Conservation (phyloP, 495 filamentous ascomycete genomes). For the Aspergillus campestris region DNA sequence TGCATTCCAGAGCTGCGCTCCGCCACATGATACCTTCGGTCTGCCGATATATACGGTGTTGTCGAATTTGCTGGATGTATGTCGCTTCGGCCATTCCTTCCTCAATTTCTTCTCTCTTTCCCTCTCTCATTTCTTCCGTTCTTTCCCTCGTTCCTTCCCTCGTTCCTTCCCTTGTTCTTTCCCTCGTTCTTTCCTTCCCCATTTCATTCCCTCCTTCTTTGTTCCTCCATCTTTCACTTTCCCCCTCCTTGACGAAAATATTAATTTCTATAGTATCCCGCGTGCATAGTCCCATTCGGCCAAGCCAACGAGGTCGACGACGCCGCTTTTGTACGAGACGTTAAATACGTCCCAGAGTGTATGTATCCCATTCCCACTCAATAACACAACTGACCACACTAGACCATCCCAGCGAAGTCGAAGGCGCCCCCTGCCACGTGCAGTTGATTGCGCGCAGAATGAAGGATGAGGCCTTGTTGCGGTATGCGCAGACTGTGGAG, state of each 20-base stretch:
- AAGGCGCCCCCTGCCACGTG: conserved; percentile 22
- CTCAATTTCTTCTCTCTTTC: too few species aligned
- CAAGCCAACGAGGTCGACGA: conserved; percentile 12
- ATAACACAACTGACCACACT: not conserved
- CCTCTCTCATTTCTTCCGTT: too few species aligned
- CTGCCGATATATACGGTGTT: conserved; percentile 39
- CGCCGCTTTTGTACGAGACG: conserved; percentile 11
- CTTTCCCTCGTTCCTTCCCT: too few species aligned
- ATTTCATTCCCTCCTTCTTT: too few species aligned
- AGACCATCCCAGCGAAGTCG: conserved; percentile 16
- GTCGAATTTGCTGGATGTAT: conserved; percentile 45
- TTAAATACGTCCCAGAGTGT: conserved; percentile 14
- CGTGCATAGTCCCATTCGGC: conserved; percentile 27
- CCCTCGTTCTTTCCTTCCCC: too few species aligned
- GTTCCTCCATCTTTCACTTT: too few species aligned
- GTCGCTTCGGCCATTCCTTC: conserved; percentile 6
- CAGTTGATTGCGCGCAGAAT: conserved; percentile 20
- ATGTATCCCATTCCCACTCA: not conserved
- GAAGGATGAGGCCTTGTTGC: conserved; percentile 18
- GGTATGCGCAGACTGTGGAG: conserved; percentile 14
- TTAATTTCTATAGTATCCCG: conserved; percentile 19
- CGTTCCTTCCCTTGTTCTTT: too few species aligned
- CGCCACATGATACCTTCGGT: conserved; percentile 40
- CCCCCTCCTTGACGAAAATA: too few species aligned
- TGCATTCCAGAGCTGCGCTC: conserved; percentile 38